phyloP scores from a whole-genome alignment of 2,329 filamentous ascomycete species.

The Seiridium unicorne region DNA sequence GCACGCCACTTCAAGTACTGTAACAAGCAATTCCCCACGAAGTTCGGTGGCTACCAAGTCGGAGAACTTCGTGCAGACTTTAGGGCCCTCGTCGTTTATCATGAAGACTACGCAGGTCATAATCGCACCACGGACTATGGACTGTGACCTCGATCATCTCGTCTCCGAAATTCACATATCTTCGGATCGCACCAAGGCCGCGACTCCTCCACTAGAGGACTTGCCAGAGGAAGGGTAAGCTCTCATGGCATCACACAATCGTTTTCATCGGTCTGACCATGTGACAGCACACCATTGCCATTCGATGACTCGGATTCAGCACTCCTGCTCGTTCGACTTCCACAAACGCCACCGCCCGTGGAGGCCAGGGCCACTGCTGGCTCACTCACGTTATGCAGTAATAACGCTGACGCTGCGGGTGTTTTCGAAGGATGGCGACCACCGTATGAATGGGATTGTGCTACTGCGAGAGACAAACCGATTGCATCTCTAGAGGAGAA shows the following conservation, averaged over 20 bases:
- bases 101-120: slow-evolving; percentile 38
- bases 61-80: slow-evolving; percentile 33
- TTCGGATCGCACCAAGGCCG: slow-evolving; percentile 22
- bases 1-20: slow-evolving; percentile 28
- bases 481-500: slow-evolving; percentile 17
- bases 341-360: slow-evolving; percentile 20
- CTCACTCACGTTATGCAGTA: slow-evolving; percentile 18
- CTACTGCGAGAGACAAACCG: slow-evolving; percentile 21
- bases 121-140: slow-evolving; percentile 29
- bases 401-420: no score
- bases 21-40: slow-evolving; percentile 28
- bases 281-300: slow-evolving; percentile 7
- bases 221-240: slow-evolving; percentile 26
- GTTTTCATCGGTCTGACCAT: no score
- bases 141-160: slow-evolving; percentile 31
- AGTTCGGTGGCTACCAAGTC: slow-evolving; percentile 27
- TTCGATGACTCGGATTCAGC: slow-evolving; percentile 22
- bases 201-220: slow-evolving; percentile 26
- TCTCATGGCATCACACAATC: background rate
- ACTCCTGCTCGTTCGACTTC: slow-evolving; percentile 15
- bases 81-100: slow-evolving; percentile 41
- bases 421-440: slow-evolving; percentile 34
- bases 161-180: slow-evolving; percentile 37
- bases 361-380: slow-evolving; percentile 9
- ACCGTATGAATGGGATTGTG: slow-evolving; percentile 41